Percentiles rank a stretch among this genome's conserved stretches.
These are phyloP conservation scores for Grigorovia jiainica DNA, from an alignment of 805 yeast species.

Conservation along the genomic window DNA sequence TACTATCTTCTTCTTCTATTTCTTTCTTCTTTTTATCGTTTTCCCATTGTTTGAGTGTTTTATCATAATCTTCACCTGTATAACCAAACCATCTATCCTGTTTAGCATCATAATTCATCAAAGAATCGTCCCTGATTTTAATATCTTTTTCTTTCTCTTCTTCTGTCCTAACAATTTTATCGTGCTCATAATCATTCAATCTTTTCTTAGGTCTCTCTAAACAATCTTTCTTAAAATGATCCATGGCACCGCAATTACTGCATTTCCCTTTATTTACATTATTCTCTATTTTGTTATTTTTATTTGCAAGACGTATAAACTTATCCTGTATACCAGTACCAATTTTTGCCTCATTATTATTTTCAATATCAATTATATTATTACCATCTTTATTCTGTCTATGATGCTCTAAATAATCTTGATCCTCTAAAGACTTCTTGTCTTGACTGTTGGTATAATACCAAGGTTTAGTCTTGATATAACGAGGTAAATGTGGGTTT, in stretches of 20 bases:
- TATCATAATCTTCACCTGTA: conserved; percentile 51
- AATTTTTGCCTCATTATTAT: conserved; percentile 40
- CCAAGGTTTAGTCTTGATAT: conserved; percentile 29
- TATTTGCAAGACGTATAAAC: conserved; percentile 7
- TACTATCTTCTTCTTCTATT: conserved; percentile 6
- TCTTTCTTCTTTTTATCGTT: conserved; percentile 14
- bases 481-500: conserved; percentile 24
- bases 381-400: conserved; percentile 29
- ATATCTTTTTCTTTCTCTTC: conserved; percentile 19
- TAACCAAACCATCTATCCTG: conserved; percentile 81
- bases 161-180: conserved; percentile 10
- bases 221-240: conserved; percentile 46
- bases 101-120: conserved; percentile 51
- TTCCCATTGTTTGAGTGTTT: conserved; percentile 38
- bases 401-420: conserved; percentile 51
- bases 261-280: conserved; percentile 25
- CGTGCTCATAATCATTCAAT: conserved; percentile 8
- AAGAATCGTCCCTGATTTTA: conserved; percentile 12
- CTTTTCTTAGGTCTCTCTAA: conserved; percentile 44
- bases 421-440: conserved; percentile 18
- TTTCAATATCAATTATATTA: conserved; percentile 32
- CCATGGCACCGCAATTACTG: conserved; percentile 48
- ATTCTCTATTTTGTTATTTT: conserved; percentile 2
- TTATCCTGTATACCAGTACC: conserved; percentile 53
- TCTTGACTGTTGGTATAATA: conserved; percentile 9